Evolutionary conservation across 805 yeast genomes (phyloP), one percentile per base, ranked within the genome.

Genomic region (Ogataea angusta): DNA sequence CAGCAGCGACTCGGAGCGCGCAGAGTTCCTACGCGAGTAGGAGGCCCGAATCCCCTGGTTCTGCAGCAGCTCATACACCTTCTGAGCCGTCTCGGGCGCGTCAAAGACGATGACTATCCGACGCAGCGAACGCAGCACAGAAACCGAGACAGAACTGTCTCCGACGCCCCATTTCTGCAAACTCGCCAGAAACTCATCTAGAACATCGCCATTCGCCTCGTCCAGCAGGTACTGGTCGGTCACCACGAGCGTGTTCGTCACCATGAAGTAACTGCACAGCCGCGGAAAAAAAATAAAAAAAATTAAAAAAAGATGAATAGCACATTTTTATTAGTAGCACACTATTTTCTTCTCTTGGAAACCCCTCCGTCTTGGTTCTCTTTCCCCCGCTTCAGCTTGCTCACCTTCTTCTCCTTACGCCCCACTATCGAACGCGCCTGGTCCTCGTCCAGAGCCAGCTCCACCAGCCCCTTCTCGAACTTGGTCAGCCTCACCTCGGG

Each of bases 391-490:
- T 46, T 42, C 32, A 43, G 36, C 32, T 47, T 48, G 41, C 49
- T 51, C 12, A 69, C 67, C 42, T 66, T 61, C 45, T 68, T 70
- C 45, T 72, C 64, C 58, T 78, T 75, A 51, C 76, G 73, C 34
- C 82, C 80, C 60, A 85, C 72, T 45, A 84, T 68, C 53, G 75
- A 71, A 30, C 74, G 68, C 42, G 82, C 66, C 43, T 79, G 90
- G 16, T 78, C 81, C 47, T 85, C 89, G 52, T 82, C 83, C 42
- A 84, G 83, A 51, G 89, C 85, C 59, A 77, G 68, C 69, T 90
- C 96, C 57, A 86, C 73, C 67, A 90, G 76, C 30, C 88, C 88
- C 58, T 76, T 76, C 51, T 85, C 95, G 62, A 85, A 84, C 18
- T 70, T 64, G 36, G 85, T 67, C 37, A 80, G 65, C 50, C 71